Conservation (phyloP, 2,329 filamentous ascomycete species). For the Colletotrichum orbiculare region DNA sequence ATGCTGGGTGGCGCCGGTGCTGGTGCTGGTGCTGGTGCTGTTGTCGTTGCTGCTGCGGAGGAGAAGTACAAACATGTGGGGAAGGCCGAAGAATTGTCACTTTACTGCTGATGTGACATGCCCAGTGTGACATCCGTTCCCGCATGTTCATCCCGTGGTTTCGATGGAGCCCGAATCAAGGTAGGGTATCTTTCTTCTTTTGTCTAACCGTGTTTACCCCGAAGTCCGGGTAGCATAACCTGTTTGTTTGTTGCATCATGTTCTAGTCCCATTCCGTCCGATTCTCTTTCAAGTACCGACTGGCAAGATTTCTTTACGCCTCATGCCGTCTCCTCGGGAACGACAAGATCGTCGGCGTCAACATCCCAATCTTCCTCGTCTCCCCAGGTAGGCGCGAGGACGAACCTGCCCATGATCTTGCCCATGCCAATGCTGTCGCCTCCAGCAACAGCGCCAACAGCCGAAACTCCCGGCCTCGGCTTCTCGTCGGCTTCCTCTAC, state of each 20-base stretch:
- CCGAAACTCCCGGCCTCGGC: conserved; percentile 46
- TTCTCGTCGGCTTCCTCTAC: conserved; percentile 68
- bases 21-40: not conserved
- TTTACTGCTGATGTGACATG: not conserved
- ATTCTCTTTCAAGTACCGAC: too few relatives aligned
- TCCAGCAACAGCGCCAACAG: conserved; percentile 43
- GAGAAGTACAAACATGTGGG: conserved; percentile 14
- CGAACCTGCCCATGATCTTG: conserved; percentile 71
- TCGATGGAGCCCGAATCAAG: conserved; percentile 20
- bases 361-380: conserved; percentile 68
- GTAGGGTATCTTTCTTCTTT: conserved; percentile 35
- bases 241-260: not conserved
- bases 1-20: not conserved
- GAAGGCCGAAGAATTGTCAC: conserved; percentile 32
- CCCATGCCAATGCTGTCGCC: conserved; percentile 71
- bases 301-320: not conserved
- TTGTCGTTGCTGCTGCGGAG: conserved; percentile 9
- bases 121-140: not conserved
- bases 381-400: conserved; percentile 67
- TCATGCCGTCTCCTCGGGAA: conserved; percentile 10
- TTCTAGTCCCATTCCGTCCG: too few relatives aligned
- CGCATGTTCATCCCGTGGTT: conserved; percentile 27
- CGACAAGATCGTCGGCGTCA: conserved; percentile 45
- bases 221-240: not conserved
- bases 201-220: conserved; percentile 9